Evolutionary conservation across 2,329 filamentous ascomycete species (phyloP).

Genomic region (Beauveria caledonica): DNA sequence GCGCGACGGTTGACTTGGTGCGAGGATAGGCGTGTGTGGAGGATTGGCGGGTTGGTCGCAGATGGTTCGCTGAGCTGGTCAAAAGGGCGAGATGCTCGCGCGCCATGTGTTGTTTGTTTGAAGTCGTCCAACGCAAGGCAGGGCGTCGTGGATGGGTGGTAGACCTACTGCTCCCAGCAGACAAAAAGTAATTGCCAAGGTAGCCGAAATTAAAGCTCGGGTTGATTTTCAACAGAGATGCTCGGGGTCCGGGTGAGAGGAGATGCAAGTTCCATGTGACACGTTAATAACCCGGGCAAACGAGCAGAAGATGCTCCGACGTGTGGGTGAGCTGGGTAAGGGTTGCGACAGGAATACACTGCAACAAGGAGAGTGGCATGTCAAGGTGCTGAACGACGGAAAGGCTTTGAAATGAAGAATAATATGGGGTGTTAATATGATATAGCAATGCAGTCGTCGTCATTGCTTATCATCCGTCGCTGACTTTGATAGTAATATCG

Average conservation of each 20-base stretch:
- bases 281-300: conserved; percentile 9
- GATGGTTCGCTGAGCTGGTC: neutral
- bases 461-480: neutral
- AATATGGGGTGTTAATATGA: neutral
- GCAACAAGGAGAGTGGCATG: neutral
- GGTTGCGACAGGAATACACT: neutral
- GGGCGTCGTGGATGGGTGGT: no score
- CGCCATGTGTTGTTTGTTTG: no score
- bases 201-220: neutral
- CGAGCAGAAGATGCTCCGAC: neutral
- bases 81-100: no score
- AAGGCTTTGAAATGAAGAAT: neutral
- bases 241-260: neutral
- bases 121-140: no score
- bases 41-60: neutral
- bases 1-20: conserved; percentile 19
- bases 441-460: neutral
- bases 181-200: neutral
- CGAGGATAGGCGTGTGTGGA: neutral
- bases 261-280: conserved; percentile 4
- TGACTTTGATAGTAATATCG: neutral
- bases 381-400: neutral
- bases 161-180: no score
- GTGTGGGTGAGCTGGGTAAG: neutral
- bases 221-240: neutral